Base-by-base conservation (phyloP, 2,329 filamentous ascomycete genomes). In the Chaetomium sp. region DNA sequence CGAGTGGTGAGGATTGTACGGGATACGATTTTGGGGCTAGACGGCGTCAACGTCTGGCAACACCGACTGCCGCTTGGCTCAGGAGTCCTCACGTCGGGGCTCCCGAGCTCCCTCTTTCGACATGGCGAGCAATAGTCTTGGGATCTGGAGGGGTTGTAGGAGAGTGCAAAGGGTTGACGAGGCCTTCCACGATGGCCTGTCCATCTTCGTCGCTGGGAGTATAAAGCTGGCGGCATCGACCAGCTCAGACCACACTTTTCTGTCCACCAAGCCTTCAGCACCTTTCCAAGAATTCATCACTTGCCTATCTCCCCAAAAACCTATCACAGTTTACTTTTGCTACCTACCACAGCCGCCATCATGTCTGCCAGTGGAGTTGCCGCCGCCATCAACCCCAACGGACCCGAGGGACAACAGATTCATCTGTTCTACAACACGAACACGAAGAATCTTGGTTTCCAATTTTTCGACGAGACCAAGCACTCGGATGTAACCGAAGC, bases 371-470 rank as follows among this genome's bases (percentile, higher is more conserved):
- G 16, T 33, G 51, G 27, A 27, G 38, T 57, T 42, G 50, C 31
- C 57, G 65, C 8, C 16, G 59, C n/a, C 9, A 12, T 31, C 56
- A 58, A 47, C 38, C 7, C 27, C 42, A 23, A 10, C 23, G 56
- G 23, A 5, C 56, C 42, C 5, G 19, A 10, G 19, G 29, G 21
- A 12, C 23, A 33, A 27, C 56, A 57, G 35, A 19, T 57, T 27
- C 55, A 57, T 27, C 55, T 57, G 21, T 57, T 57, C 35, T 57
- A 57, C 35, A 57, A 57, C 35, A 57, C 55, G 35, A 45, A 57
- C 23, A 45, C 23, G 55, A 25, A 57, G 35, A 57, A 57, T 6
- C 55, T 57, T 8, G 55, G 55, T 13, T 16, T 57, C 21, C 55
- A 57, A 35, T 23, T 57, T 6, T 21, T 19, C 16, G 23, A 57